Conservation (phyloP, 2,329 filamentous ascomycete genomes). For the Diplodia sapinea region DNA sequence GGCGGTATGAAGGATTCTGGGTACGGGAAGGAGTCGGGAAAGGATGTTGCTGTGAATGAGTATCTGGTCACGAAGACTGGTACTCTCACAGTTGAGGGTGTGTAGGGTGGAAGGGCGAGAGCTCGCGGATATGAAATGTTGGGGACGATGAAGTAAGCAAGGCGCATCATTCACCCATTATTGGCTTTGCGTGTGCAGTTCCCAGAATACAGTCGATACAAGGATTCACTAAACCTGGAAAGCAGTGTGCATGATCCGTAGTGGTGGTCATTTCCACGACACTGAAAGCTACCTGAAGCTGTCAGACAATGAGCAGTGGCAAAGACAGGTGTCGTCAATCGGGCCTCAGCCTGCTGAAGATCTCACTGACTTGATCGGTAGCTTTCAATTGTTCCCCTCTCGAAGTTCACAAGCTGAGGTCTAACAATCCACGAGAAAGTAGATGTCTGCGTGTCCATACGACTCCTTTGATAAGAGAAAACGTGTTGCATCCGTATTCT, state of each 20-base stretch:
- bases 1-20: constrained; percentile 72
- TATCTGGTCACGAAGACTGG: constrained; percentile 70
- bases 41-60: constrained; percentile 68
- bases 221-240: not conserved
- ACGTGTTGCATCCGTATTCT: too few species aligned
- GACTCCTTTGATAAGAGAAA: too few species aligned
- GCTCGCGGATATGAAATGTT: not conserved
- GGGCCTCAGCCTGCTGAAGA: too few species aligned
- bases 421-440: too few species aligned
- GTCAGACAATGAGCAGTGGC: too few species aligned
- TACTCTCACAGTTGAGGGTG: constrained; percentile 63
- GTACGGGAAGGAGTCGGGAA: constrained; percentile 71
- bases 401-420: too few species aligned
- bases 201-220: not conserved
- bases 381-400: too few species aligned
- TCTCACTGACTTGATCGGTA: too few species aligned
- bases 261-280: too few species aligned
- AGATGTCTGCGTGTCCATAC: too few species aligned
- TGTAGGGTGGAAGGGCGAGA: not conserved
- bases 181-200: not conserved
- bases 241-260: not conserved
- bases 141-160: not conserved
- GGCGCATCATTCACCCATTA: not conserved
- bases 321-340: too few species aligned
- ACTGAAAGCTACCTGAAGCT: too few species aligned